Evolutionary conservation across 805 yeast species (phyloP).

Genomic region (Candida quercuum): DNA sequence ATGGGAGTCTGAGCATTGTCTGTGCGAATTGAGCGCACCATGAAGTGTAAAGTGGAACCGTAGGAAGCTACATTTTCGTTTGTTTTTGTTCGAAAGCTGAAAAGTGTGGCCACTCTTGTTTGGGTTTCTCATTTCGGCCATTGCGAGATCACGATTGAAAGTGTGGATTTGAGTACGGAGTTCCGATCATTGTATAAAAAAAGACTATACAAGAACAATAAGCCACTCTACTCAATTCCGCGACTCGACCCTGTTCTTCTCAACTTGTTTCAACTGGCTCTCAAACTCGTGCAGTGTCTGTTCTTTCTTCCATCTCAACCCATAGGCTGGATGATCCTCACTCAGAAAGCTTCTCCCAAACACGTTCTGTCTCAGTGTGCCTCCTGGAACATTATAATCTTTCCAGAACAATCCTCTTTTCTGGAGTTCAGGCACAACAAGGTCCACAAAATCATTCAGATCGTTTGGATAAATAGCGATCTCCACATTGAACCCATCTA

Average conservation of each 20-base stretch:
- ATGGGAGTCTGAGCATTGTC: background rate
- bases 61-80: too few relatives aligned
- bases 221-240: background rate
- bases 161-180: too few relatives aligned
- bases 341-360: conserved; percentile 7
- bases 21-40: background rate
- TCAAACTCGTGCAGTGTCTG: conserved; percentile 23
- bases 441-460: background rate
- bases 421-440: background rate
- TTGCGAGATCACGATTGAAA: too few relatives aligned
- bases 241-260: background rate
- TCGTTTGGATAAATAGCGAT: background rate
- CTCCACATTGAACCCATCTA: conserved; percentile 4
- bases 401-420: conserved; percentile 1
- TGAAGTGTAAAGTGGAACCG: background rate
- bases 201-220: too few relatives aligned
- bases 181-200: too few relatives aligned
- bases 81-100: background rate
- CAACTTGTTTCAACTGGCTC: background rate
- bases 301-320: conserved; percentile 11
- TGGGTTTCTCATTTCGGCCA: too few relatives aligned
- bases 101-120: too few relatives aligned
- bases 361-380: conserved; percentile 5
- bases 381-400: conserved; percentile 5
- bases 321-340: conserved; percentile 8